Base-by-base conservation (phyloP, 306 rosid genomes). In the Cucurbita argyrosperma region DNA sequence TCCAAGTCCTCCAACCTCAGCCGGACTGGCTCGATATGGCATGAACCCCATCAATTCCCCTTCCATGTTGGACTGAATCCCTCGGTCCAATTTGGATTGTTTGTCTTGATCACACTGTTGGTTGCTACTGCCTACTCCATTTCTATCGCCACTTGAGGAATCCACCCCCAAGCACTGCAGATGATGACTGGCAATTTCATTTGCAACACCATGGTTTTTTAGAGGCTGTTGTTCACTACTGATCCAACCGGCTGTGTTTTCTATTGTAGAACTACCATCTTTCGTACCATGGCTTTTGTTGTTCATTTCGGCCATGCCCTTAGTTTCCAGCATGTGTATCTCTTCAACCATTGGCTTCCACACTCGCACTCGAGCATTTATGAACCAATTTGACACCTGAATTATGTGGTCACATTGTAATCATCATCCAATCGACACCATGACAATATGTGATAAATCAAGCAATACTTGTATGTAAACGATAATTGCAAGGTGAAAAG, bases 311-410 rank as follows among this genome's bases (percentile, higher is more conserved):
- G 80, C 67, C 39, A 76, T 16, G 53, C 88, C 92, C 80, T 86
- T 87, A 11, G 92, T 88, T 70, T 94, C 99, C 0, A 94, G 96
- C 82, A 55, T 83, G 85, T 94, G 96, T 84, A 94, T 89, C 84
- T 94, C 99, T 74, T 94, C 99, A 57, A 94, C 99, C 99, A 94
- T 91, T 3, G 99, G 97, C 79, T 94, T 94, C 99, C 99, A 94
- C 14, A 94, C 86, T 3, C 99, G 92, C 42, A 94, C 98, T 37
- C 98, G 82, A 10, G 98, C 98, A 77, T 92, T 92, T 67, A 85
- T 85, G 79, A 91, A 91, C 97, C 97, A 94, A 79, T 90, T 92
- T 23, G 98, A 92, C 14, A 92, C 98, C 98, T 92, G 61, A 75
- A 80, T 66, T 62, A 42, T 45, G 68, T 49, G 26, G 43, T 67